Conservation (phyloP, 2,329 filamentous ascomycete species). For the Zarea fungicola region DNA sequence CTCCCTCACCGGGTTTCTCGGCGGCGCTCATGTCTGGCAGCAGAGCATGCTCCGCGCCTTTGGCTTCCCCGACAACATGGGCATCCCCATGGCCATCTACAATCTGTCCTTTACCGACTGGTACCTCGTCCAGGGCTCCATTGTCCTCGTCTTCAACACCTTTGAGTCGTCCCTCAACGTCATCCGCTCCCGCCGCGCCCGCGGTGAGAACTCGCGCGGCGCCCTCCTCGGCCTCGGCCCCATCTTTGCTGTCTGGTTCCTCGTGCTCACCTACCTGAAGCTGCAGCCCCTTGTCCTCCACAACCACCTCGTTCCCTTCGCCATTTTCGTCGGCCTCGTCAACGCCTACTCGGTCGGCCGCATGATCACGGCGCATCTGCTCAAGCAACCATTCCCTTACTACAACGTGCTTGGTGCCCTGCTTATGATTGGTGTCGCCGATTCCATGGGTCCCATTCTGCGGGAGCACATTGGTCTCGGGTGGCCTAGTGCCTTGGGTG, state of each 20-base stretch:
- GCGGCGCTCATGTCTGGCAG: constrained; percentile 91
- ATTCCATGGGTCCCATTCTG: constrained; percentile 69
- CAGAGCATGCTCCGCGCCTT: constrained; percentile 69
- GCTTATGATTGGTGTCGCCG: constrained; percentile 70
- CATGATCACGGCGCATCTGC: constrained; percentile 92
- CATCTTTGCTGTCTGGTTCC: constrained; percentile 70
- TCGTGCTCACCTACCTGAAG: constrained; percentile 73
- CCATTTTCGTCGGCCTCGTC: constrained; percentile 79
- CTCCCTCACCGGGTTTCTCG: constrained; percentile 74
- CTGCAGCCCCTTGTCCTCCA: constrained; percentile 80
- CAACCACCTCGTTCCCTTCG: constrained; percentile 82
- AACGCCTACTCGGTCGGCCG: constrained; percentile 94
- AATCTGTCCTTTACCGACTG: constrained; percentile 82
- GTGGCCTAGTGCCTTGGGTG: constrained; percentile 72
- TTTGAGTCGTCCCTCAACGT: constrained; percentile 76
- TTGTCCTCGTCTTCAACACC: constrained; percentile 83
- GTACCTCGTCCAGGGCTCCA: constrained; percentile 80
- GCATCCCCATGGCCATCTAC: constrained; percentile 68
- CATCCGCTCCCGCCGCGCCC: constrained; percentile 69
- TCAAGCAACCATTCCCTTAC: constrained; percentile 83
- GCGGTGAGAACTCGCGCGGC: constrained; percentile 65
- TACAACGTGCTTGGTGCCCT: constrained; percentile 80
- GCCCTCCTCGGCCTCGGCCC: constrained; percentile 80
- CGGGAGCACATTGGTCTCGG: constrained; percentile 56
- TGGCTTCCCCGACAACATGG: constrained; percentile 57